Percentiles rank a stretch among this genome's conserved stretches.
phyloP scores from a whole-genome alignment of 1,139 yeast species.

The Hyphopichia pseudoburtonii region DNA sequence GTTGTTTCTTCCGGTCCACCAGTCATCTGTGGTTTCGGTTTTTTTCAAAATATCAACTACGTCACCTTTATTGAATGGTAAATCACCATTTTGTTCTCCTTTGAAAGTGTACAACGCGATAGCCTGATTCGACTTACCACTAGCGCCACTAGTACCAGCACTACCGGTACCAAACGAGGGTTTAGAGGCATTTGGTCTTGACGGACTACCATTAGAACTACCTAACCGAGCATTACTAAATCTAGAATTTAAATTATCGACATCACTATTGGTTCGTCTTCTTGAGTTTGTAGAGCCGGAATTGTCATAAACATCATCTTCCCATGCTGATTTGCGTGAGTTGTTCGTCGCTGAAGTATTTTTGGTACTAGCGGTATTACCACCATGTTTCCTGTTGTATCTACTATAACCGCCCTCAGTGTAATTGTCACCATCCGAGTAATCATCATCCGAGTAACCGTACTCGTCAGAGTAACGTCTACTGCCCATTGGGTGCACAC shows the following conservation, averaged over 20 bases:
- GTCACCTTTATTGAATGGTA: conserved; percentile 92
- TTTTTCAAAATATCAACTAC: conserved; percentile 85
- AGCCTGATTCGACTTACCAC: conserved; percentile 51
- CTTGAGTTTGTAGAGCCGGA: conserved; percentile 21
- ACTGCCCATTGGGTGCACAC: conserved; percentile 6
- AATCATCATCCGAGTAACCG: conserved; percentile 37
- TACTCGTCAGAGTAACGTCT: conserved; percentile 44
- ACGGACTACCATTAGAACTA: conserved; percentile 25
- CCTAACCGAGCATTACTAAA: conserved; percentile 32
- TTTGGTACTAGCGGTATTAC: conserved; percentile 9
- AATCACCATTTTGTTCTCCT: conserved; percentile 90
- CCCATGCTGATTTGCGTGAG: conserved; percentile 58
- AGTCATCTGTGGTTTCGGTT: conserved; percentile 85
- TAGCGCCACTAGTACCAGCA: conserved; percentile 36
- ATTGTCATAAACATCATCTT: conserved; percentile 78
- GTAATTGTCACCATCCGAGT: conserved; percentile 35
- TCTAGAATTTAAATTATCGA: conserved; percentile 34
- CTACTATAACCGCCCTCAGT: conserved; percentile 17
- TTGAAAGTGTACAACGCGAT: conserved; percentile 85
- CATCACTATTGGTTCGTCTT: conserved; percentile 33
- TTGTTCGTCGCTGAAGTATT: conserved; percentile 2
- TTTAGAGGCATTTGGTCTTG: conserved; percentile 43
- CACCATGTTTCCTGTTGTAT: conserved; percentile 11
- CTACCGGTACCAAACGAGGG: conserved; percentile 48
- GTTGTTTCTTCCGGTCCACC: conserved; percentile 96